Conservation (phyloP, 352 stramenopile genomes). For the Pythium graminicola region DNA sequence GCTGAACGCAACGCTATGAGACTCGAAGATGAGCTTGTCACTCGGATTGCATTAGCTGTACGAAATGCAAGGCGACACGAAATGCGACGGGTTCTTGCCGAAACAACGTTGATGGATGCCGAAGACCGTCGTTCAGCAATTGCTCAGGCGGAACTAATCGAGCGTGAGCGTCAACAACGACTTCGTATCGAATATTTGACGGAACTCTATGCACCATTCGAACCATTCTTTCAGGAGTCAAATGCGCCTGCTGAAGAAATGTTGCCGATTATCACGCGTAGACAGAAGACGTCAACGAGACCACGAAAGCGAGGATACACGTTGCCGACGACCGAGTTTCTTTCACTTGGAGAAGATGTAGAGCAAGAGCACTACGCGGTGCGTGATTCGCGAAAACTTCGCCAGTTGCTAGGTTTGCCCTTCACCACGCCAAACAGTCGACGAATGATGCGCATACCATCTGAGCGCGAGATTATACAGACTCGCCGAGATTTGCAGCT, state of each 20-base stretch:
- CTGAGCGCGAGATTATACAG: conserved; percentile 23
- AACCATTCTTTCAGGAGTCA: conserved; percentile 44
- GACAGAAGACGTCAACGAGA: conserved; percentile 6
- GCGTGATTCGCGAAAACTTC: conserved; percentile 24
- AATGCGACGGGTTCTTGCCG: conserved; percentile 35
- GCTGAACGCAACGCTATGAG: conserved; percentile 38
- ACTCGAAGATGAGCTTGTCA: conserved; percentile 31
- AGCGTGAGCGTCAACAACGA: conserved; percentile 25
- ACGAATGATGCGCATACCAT: conserved; percentile 18
- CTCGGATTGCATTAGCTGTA: conserved; percentile 21
- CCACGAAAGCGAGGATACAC: conserved; percentile 5
- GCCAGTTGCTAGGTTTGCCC: conserved; percentile 20
- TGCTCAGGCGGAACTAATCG: conserved; percentile 24
- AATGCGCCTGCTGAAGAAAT: conserved; percentile 37
- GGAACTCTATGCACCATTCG: conserved; percentile 51
- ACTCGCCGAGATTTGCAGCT: conserved; percentile 16
- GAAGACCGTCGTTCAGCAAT: conserved; percentile 41
- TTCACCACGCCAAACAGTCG: conserved; percentile 12
- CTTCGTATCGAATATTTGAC: conserved; percentile 29
- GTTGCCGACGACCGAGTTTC: conserved; percentile 14
- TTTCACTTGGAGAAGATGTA: conserved; percentile 16
- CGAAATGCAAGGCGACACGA: conserved; percentile 20
- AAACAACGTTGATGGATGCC: conserved; percentile 38
- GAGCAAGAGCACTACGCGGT: conserved; percentile 20
- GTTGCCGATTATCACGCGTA: conserved; percentile 38